These are phyloP conservation scores for Dioscorea alata DNA, from an alignment of 106 monocot genomes.

Conservation along the genomic window DNA sequence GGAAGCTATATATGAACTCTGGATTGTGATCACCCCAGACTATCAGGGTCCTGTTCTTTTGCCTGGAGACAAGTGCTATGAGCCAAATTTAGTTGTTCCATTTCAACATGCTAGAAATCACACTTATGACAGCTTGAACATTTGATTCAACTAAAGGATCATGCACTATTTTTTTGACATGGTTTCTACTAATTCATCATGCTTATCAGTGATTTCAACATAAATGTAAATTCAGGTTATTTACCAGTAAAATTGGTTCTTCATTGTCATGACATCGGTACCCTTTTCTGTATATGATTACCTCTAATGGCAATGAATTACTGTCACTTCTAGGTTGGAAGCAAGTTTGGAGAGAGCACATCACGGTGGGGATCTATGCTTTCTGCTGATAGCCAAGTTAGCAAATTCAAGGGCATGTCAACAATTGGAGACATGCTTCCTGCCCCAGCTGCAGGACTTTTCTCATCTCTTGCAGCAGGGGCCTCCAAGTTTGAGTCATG, in stretches of 20 bases:
- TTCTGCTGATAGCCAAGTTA: slow-evolving; percentile 69
- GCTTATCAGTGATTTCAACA: background rate
- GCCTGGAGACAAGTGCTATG: background rate
- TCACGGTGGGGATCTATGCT: slow-evolving; percentile 90
- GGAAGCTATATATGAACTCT: too few relatives aligned
- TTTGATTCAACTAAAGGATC: background rate
- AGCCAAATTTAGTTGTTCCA: background rate
- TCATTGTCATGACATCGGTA: background rate
- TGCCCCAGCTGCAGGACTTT: slow-evolving; percentile 65
- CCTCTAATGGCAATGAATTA: too few relatives aligned
- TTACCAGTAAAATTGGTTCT: background rate
- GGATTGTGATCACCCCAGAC: too few relatives aligned
- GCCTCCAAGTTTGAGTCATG: slow-evolving; percentile 57
- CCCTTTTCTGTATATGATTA: background rate
- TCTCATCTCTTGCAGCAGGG: slow-evolving; percentile 77
- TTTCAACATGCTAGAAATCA: background rate
- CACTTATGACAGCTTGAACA: background rate
- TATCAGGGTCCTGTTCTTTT: background rate
- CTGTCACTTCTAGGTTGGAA: slow-evolving; percentile 54
- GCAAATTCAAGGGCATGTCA: slow-evolving; percentile 77
- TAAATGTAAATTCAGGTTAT: background rate
- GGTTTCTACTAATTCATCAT: background rate
- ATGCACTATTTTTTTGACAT: background rate
- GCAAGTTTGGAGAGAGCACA: slow-evolving; percentile 94
- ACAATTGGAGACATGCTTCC: slow-evolving; percentile 93